Conservation (phyloP, 2,329 filamentous ascomycete genomes). For the Gaeumannomyces tritici region DNA sequence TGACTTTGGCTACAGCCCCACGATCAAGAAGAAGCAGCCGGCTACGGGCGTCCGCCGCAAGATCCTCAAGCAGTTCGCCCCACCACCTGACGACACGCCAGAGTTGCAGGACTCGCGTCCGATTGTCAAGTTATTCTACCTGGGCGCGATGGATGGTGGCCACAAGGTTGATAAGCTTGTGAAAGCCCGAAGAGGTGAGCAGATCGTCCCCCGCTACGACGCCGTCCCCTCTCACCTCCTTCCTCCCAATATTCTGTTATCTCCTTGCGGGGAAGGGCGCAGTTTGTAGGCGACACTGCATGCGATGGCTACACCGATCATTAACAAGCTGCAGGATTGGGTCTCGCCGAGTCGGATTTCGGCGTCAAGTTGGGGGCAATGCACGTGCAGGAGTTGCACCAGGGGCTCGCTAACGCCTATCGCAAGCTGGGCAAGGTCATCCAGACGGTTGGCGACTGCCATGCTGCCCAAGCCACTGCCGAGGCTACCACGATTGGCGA, state of each 20-base stretch:
- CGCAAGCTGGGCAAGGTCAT: conserved; percentile 90
- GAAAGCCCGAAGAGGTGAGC: conserved; percentile 77
- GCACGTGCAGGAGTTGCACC: conserved; percentile 83
- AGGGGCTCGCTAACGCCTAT: conserved; percentile 80
- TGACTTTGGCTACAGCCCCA: conserved; percentile 95
- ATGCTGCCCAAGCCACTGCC: conserved; percentile 91
- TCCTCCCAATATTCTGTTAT: no score
- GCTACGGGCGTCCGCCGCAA: conserved; percentile 92
- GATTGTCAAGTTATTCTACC: conserved; percentile 88
- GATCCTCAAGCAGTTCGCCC: conserved; percentile 95
- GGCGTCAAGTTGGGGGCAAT: conserved; percentile 83
- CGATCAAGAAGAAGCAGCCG: conserved; percentile 91
- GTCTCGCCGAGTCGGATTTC: conserved; percentile 85
- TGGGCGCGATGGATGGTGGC: conserved; percentile 91
- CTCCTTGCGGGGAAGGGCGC: no score
- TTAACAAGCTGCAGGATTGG: conserved; percentile 55
- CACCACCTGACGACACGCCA: conserved; percentile 91
- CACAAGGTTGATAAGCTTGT: conserved; percentile 95
- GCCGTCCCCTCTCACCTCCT: no score
- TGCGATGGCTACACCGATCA: not conserved
- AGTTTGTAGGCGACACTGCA: not conserved
- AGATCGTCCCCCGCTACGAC: not conserved
- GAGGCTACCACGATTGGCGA: conserved; percentile 93
- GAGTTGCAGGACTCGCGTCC: conserved; percentile 86
- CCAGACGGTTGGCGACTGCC: conserved; percentile 88